Evolutionary conservation across 2,329 filamentous ascomycete species (phyloP).

Genomic region (Talaromyces sp.): DNA sequence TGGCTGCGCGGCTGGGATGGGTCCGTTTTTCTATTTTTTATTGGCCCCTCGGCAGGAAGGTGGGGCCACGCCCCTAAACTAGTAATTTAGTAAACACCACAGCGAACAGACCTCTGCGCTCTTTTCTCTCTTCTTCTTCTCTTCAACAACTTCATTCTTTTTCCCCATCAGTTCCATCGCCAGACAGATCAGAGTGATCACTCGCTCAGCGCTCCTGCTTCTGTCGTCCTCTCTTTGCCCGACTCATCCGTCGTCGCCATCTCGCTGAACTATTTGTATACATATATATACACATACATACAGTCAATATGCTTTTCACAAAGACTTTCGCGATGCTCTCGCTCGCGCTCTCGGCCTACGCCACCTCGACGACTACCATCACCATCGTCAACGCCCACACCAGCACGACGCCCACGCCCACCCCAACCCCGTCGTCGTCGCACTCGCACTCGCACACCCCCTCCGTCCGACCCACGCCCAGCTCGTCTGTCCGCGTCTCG

Average conservation of each 20-base stretch:
- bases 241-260: neutral
- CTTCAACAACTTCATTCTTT: neutral
- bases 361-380: constrained; percentile 27
- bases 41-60: neutral
- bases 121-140: neutral
- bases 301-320: constrained; percentile 27
- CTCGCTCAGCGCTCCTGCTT: constrained; percentile 3
- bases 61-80: neutral
- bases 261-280: neutral
- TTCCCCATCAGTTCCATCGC: neutral
- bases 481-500: neutral
- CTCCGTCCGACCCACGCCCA: neutral
- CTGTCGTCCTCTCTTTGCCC: constrained; percentile 4
- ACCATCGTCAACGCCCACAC: constrained; percentile 16
- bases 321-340: constrained; percentile 27
- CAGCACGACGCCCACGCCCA: constrained; percentile 6
- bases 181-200: constrained; percentile 3
- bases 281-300: neutral
- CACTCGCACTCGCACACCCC: constrained; percentile 1
- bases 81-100: neutral
- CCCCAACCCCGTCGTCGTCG: constrained; percentile 12
- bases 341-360: constrained; percentile 17
- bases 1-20: neutral
- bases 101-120: neutral
- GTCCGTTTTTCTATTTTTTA: neutral